Conservation (phyloP, 441 rosid species). For the Theobroma grandiflorum region DNA sequence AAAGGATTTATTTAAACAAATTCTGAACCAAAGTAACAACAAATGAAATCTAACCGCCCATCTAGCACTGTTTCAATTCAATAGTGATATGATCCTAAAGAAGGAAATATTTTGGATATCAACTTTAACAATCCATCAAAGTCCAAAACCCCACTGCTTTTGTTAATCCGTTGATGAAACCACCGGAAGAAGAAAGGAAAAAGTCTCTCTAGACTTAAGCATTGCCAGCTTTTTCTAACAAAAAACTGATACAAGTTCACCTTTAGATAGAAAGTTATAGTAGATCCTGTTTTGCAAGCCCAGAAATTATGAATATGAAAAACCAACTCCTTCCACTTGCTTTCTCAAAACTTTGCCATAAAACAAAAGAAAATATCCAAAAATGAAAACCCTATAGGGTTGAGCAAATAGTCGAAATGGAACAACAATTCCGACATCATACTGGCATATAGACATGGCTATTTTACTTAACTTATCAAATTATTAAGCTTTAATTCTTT, state of each 20-base stretch:
- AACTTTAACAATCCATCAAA: background rate
- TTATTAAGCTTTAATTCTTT: background rate
- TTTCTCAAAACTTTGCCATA: background rate
- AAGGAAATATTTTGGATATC: background rate
- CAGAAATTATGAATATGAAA: background rate
- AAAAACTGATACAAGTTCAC: background rate
- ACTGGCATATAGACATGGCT: background rate
- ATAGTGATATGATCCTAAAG: background rate
- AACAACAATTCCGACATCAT: background rate
- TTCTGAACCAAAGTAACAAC: background rate
- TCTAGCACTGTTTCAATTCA: background rate
- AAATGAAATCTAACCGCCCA: background rate
- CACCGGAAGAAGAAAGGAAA: background rate
- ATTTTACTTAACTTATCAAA: background rate
- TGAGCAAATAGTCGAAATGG: constrained; percentile 1
- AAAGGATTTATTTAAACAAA: background rate
- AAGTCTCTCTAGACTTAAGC: background rate
- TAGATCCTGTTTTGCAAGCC: background rate
- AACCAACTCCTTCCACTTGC: background rate
- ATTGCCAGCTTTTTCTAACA: background rate
- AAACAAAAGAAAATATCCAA: background rate
- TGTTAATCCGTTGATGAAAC: background rate
- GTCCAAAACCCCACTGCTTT: background rate
- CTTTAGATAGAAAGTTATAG: background rate
- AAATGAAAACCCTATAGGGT: background rate